These are phyloP conservation scores for Acrocalymma vagum DNA, from an alignment of 2,329 filamentous ascomycete species.

Conservation along the genomic window DNA sequence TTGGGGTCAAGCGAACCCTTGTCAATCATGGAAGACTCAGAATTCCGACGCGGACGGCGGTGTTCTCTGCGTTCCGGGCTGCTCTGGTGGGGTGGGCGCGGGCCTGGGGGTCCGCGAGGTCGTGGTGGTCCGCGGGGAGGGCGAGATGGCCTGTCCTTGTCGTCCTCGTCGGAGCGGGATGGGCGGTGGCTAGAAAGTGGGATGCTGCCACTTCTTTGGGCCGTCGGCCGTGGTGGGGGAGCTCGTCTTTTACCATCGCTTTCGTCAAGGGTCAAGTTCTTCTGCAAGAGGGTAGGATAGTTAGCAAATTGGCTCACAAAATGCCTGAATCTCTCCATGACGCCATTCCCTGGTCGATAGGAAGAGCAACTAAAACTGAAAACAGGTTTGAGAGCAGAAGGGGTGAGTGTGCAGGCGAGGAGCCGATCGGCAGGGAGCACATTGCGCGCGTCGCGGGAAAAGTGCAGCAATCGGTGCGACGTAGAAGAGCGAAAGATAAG, in stretches of 20 bases:
- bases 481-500: too few species aligned
- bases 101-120: slow-evolving; percentile 49
- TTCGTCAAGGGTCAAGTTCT: slow-evolving; percentile 73
- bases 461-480: slow-evolving; percentile 1
- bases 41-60: slow-evolving; percentile 74
- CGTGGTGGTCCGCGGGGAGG: slow-evolving; percentile 37
- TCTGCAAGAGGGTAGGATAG: slow-evolving; percentile 59
- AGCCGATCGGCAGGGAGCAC: slow-evolving; percentile 7
- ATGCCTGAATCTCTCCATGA: slow-evolving; percentile 51
- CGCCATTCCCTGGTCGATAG: slow-evolving; percentile 4
- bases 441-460: slow-evolving; percentile 10
- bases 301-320: slow-evolving; percentile 53
- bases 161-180: slow-evolving; percentile 71
- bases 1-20: slow-evolving; percentile 69
- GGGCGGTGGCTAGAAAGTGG: slow-evolving; percentile 66
- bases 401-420: slow-evolving; percentile 1
- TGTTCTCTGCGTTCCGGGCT: slow-evolving; percentile 53
- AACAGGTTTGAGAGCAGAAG: slow-evolving; percentile 1
- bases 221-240: slow-evolving; percentile 40
- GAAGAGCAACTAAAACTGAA: too few species aligned
- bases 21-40: slow-evolving; percentile 77
- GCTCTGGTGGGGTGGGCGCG: slow-evolving; percentile 42
- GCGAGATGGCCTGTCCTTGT: slow-evolving; percentile 48
- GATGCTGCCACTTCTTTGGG: slow-evolving; percentile 56
- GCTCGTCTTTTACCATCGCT: slow-evolving; percentile 54